A percentile compares a stretch with the other conserved stretches of the same genome.
Evolutionary conservation across 108 stramenopile species (phyloP).

Genomic region (Cafeteria roenbergensis): DNA sequence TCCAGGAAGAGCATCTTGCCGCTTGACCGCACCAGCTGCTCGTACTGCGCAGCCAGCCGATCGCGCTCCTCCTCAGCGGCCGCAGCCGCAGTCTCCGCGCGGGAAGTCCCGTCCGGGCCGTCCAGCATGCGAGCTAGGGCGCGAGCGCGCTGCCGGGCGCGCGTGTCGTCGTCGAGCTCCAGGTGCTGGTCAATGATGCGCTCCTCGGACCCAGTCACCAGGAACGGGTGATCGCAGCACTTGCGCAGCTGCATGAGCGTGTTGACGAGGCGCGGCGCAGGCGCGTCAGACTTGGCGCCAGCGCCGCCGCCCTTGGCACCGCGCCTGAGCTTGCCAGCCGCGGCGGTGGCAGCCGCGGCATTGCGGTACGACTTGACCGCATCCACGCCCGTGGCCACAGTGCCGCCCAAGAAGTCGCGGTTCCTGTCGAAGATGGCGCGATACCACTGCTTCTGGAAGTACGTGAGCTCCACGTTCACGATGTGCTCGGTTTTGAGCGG

Average conservation of each 20-base stretch:
- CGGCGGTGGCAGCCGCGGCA: no score
- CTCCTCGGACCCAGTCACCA: slow-evolving; percentile 80
- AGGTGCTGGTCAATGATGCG: slow-evolving; percentile 52
- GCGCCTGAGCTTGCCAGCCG: no score
- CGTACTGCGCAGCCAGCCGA: no score
- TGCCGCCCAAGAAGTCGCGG: slow-evolving; percentile 60
- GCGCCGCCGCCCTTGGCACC: slow-evolving; percentile 10
- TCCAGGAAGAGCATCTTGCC: slow-evolving; percentile 98
- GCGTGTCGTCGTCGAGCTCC: no score
- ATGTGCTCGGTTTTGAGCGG: slow-evolving; percentile 95
- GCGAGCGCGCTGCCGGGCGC: no score
- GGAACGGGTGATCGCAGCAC: slow-evolving; percentile 96
- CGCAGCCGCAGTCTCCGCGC: no score
- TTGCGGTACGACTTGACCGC: no score
- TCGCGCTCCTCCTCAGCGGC: no score
- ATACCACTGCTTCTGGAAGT: slow-evolving; percentile 94
- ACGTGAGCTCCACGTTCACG: slow-evolving; percentile 94
- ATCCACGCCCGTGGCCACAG: no score
- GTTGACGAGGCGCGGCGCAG: slow-evolving; percentile 94
- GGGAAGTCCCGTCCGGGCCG: no score
- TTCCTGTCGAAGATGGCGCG: slow-evolving; percentile 91
- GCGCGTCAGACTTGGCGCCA: no score
- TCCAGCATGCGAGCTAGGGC: slow-evolving; percentile 5
- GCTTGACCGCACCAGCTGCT: slow-evolving; percentile 29
- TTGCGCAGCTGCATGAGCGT: slow-evolving; percentile 98